Conservation (phyloP, 345 rosid species). For the Eucalyptus guilfoylei region DNA sequence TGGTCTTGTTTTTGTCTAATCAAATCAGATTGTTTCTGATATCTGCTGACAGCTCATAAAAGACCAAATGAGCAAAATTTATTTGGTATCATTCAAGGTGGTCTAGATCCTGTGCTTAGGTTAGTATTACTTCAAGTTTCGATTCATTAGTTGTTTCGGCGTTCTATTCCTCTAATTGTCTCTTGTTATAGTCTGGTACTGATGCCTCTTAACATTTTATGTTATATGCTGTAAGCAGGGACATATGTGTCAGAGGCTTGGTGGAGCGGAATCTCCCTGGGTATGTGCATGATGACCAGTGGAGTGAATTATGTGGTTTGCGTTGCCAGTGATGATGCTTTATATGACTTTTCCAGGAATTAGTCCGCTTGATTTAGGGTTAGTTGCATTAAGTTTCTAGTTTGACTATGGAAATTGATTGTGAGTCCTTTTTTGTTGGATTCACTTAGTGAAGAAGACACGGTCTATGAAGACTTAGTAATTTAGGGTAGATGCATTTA, state of each 20-base stretch:
- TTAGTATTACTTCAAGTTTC: conserved; percentile 1
- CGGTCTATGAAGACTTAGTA: neutral
- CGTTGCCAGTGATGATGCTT: neutral
- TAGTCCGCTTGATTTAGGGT: neutral
- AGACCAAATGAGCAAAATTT: conserved; percentile 69
- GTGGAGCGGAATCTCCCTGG: conserved; percentile 69
- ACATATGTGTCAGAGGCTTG: conserved; percentile 65
- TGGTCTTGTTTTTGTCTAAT: neutral
- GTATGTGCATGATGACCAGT: conserved; percentile 12
- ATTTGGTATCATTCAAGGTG: conserved; percentile 80
- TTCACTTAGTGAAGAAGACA: neutral
- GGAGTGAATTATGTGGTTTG: neutral
- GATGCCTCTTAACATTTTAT: neutral
- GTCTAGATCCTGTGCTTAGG: conserved; percentile 69
- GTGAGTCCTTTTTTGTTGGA: neutral
- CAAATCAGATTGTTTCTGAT: neutral
- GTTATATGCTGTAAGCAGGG: conserved; percentile 22
- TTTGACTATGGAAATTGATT: neutral
- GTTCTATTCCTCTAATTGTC: neutral
- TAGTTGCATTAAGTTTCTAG: neutral
- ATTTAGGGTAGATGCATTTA: neutral
- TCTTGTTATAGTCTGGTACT: neutral
- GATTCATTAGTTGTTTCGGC: neutral
- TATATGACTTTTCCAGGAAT: neutral
- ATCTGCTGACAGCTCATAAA: conserved; percentile 37